Percentiles rank a stretch among this genome's conserved stretches.
Evolutionary conservation across 495 filamentous ascomycete genomes (phyloP).

Genomic region (Hypomontagnella monticulosa): DNA sequence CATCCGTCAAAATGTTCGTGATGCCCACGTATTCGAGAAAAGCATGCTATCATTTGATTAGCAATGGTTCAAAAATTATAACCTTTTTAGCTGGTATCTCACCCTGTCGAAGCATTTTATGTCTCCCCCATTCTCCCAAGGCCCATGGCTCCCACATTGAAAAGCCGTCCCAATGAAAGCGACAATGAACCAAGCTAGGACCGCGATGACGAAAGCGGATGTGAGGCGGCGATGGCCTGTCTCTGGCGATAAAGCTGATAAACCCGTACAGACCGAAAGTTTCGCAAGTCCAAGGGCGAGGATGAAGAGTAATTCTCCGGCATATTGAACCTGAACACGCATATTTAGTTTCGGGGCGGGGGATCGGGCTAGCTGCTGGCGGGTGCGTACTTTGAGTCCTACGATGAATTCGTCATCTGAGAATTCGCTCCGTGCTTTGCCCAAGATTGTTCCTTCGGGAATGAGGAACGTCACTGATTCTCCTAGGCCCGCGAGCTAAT

Average conservation of each 20-base stretch:
- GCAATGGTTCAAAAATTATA: slow-evolving; percentile 2
- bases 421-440: slow-evolving; percentile 28
- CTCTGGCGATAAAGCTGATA: slow-evolving; percentile 38
- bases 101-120: slow-evolving; percentile 52
- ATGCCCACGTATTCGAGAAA: slow-evolving; percentile 56
- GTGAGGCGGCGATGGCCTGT: slow-evolving; percentile 33
- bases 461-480: slow-evolving; percentile 38
- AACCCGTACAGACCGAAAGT: slow-evolving; percentile 37
- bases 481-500: slow-evolving; percentile 37
- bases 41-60: slow-evolving; percentile 35
- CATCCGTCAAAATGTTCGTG: slow-evolving; percentile 56
- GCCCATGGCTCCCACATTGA: slow-evolving; percentile 50
- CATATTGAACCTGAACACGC: slow-evolving; percentile 33
- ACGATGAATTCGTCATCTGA: slow-evolving; percentile 25
- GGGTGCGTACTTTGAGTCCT: slow-evolving; percentile 33
- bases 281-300: slow-evolving; percentile 41
- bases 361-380: neutral
- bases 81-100: slow-evolving; percentile 9
- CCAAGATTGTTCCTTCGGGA: slow-evolving; percentile 31
- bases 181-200: slow-evolving; percentile 46
- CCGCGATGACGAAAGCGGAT: slow-evolving; percentile 6
- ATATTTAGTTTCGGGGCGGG: slow-evolving; percentile 5
- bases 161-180: slow-evolving; percentile 52
- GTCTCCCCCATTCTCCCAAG: slow-evolving; percentile 51
- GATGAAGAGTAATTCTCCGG: slow-evolving; percentile 38